These are phyloP conservation scores for Aspergillus bombycis DNA, from an alignment of 2,329 filamentous ascomycete species.

Conservation along the genomic window DNA sequence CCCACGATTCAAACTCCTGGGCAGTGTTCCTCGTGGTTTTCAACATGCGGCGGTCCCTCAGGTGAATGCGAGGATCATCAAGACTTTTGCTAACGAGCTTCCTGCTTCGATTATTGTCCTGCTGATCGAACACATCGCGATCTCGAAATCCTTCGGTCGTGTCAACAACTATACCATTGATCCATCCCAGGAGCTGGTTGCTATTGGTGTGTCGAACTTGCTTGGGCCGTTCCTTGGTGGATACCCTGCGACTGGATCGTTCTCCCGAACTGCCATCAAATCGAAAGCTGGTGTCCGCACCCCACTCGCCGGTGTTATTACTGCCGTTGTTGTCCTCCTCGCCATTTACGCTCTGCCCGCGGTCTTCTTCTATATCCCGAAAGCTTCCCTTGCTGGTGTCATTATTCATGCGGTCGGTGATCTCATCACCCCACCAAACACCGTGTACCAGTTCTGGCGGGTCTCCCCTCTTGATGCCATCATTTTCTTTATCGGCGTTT, in stretches of 20 bases:
- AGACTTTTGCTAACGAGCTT: constrained; percentile 69
- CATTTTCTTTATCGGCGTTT: constrained; percentile 90
- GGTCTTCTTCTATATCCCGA: constrained; percentile 93
- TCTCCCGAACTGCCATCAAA: constrained; percentile 95
- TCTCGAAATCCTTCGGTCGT: constrained; percentile 93
- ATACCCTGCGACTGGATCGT: constrained; percentile 92
- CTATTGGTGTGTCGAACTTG: constrained; percentile 87
- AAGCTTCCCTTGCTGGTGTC: constrained; percentile 76
- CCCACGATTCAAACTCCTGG: constrained; percentile 74
- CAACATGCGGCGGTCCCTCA: constrained; percentile 73
- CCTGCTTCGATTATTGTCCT: constrained; percentile 91
- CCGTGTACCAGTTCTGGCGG: constrained; percentile 92
- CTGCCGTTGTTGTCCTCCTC: constrained; percentile 79
- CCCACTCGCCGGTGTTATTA: constrained; percentile 87
- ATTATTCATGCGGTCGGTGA: constrained; percentile 97
- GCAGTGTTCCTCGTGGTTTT: constrained; percentile 80
- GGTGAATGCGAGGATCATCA: constrained; percentile 68
- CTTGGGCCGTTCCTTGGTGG: constrained; percentile 89
- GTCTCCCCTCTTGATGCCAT: constrained; percentile 87
- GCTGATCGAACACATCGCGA: constrained; percentile 94
- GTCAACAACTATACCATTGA: constrained; percentile 97
- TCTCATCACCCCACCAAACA: constrained; percentile 86
- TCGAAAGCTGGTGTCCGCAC: constrained; percentile 94
- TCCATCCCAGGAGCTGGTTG: constrained; percentile 93
- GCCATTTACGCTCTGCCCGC: constrained; percentile 87